phyloP scores from a whole-genome alignment of 495 filamentous ascomycete species.

The Talaromyces borbonicus region DNA sequence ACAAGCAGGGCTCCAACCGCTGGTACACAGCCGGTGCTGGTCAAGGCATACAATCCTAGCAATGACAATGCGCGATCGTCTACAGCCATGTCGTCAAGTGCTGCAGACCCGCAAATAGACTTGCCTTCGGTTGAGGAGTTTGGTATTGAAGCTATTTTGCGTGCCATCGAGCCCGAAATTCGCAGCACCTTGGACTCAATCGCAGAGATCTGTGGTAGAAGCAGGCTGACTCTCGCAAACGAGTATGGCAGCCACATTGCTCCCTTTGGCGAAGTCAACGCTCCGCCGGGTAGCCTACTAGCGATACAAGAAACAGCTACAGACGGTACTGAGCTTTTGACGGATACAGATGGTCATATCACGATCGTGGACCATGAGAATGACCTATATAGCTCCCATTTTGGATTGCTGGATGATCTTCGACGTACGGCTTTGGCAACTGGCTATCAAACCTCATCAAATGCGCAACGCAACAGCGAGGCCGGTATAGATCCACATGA shows the following conservation, averaged over 20 bases:
- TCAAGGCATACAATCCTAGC: slow-evolving; percentile 33
- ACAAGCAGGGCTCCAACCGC: slow-evolving; percentile 15
- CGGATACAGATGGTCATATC: slow-evolving; percentile 15
- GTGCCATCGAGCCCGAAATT: slow-evolving; percentile 50
- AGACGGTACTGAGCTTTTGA: background rate
- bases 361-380: slow-evolving; percentile 31
- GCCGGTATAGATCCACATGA: background rate
- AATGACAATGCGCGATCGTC: slow-evolving; percentile 14
- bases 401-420: slow-evolving; percentile 25
- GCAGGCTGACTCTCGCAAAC: slow-evolving; percentile 50
- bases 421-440: slow-evolving; percentile 11
- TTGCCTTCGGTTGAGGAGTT: slow-evolving; percentile 44
- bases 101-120: slow-evolving; percentile 15
- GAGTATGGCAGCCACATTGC: slow-evolving; percentile 56
- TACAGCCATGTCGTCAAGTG: slow-evolving; percentile 25
- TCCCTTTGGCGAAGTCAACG: slow-evolving; percentile 47
- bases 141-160: slow-evolving; percentile 50
- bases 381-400: slow-evolving; percentile 21
- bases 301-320: slow-evolving; percentile 32
- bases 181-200: slow-evolving; percentile 48
- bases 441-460: slow-evolving; percentile 7
- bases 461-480: background rate
- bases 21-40: slow-evolving; percentile 35
- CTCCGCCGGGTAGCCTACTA: slow-evolving; percentile 24
- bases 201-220: slow-evolving; percentile 54